Percentiles rank a stretch among this genome's conserved stretches.
Evolutionary conservation across 495 filamentous ascomycete species (phyloP).

Genomic region (Monascus purpureus): DNA sequence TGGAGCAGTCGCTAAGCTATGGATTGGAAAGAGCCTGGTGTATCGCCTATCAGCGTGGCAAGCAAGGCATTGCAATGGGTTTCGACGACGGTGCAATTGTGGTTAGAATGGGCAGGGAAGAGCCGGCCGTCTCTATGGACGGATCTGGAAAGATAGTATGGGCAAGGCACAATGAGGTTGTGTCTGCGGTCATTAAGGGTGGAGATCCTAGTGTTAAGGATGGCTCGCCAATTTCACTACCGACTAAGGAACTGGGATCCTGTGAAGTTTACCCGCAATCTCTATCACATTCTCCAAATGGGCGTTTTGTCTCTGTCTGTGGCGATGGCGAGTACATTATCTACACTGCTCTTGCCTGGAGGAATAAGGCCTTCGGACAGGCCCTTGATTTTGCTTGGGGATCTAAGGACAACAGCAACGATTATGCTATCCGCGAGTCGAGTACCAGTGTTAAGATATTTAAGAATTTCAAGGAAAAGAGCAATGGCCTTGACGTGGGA

Average conservation of each 20-base stretch:
- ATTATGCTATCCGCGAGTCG: slow-evolving; percentile 93
- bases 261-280: slow-evolving; percentile 96
- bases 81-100: slow-evolving; percentile 98
- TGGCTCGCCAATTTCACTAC: slow-evolving; percentile 67
- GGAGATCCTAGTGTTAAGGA: slow-evolving; percentile 76
- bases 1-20: slow-evolving; percentile 93
- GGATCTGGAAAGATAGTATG: slow-evolving; percentile 88
- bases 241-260: slow-evolving; percentile 85
- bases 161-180: slow-evolving; percentile 86
- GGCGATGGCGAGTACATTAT: slow-evolving; percentile 98
- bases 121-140: slow-evolving; percentile 97
- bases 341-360: slow-evolving; percentile 92
- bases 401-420: slow-evolving; percentile 94
- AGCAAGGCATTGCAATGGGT: slow-evolving; percentile 86
- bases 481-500: slow-evolving; percentile 78
- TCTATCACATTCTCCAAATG: slow-evolving; percentile 89
- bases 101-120: slow-evolving; percentile 92
- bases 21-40: slow-evolving; percentile 95
- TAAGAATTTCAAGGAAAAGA: slow-evolving; percentile 93
- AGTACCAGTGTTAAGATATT: slow-evolving; percentile 88
- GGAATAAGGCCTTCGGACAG: slow-evolving; percentile 93
- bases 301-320: slow-evolving; percentile 91
- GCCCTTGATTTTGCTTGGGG: slow-evolving; percentile 97
- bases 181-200: slow-evolving; percentile 90
- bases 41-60: slow-evolving; percentile 84